A percentile compares a stretch with the other conserved stretches of the same genome.
These are phyloP conservation scores for Closterium sp. DNA, from an alignment of 139 green algal genomes.

Conservation along the genomic window DNA sequence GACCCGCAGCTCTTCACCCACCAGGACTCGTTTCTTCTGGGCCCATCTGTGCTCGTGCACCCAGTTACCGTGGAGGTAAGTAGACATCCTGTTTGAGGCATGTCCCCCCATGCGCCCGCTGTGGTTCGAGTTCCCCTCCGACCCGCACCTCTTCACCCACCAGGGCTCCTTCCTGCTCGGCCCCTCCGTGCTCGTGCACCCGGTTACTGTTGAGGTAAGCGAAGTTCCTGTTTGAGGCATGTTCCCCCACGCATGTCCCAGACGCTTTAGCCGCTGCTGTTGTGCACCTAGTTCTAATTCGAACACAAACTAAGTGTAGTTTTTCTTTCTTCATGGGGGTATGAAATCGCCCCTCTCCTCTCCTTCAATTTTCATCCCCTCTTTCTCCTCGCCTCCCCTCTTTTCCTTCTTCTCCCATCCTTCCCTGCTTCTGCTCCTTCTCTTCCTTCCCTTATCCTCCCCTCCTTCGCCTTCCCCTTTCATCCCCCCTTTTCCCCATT, in stretches of 20 bases:
- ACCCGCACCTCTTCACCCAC: constrained; percentile 49
- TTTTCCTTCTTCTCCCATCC: background rate
- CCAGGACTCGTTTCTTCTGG: constrained; percentile 89
- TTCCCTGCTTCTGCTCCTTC: background rate
- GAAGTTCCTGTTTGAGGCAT: too few species aligned
- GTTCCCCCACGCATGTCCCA: constrained; percentile 75
- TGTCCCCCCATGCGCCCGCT: constrained; percentile 84
- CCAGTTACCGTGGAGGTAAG: constrained; percentile 41
- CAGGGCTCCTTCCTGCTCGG: constrained; percentile 91
- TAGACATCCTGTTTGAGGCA: too few species aligned
- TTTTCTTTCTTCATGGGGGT: too few species aligned
- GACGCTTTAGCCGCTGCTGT: background rate
- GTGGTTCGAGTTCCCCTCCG: constrained; percentile 89
- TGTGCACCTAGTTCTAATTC: too few species aligned
- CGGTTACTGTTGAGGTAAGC: constrained; percentile 21
- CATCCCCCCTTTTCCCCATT: too few species aligned
- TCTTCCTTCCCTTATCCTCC: background rate
- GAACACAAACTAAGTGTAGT: too few species aligned
- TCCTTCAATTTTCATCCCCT: background rate
- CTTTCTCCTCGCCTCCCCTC: background rate
- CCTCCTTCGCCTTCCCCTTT: background rate
- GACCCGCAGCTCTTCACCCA: constrained; percentile 52
- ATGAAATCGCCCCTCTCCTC: background rate
- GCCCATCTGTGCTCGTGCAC: constrained; percentile 66
- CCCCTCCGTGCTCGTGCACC: constrained; percentile 63